Evolutionary conservation across 163 green algal species (phyloP).

Genomic region (Scenedesmus sp.): DNA sequence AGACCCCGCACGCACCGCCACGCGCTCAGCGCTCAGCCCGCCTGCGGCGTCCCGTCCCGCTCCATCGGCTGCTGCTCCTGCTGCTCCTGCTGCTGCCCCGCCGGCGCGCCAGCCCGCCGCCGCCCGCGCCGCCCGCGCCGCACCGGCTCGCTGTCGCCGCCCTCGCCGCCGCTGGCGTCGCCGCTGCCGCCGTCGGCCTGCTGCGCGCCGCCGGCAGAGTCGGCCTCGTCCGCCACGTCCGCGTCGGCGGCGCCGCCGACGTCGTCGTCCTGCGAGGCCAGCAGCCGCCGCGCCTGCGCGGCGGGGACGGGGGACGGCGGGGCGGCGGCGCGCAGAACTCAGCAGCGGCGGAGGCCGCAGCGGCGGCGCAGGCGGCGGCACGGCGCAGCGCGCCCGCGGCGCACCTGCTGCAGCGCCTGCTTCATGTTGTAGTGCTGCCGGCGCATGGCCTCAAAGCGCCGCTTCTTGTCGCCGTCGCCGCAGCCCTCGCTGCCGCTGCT

Average conservation of each 20-base stretch:
- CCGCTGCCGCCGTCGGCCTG: not conserved
- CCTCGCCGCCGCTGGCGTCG: not conserved
- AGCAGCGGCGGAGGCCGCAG: too few species aligned
- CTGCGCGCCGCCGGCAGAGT: conserved; percentile 11
- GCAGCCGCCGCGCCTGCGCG: conserved; percentile 18
- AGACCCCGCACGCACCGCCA: too few species aligned
- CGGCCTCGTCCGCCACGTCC: conserved; percentile 11
- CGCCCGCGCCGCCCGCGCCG: not conserved
- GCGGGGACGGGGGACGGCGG: too few species aligned
- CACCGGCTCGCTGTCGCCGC: not conserved
- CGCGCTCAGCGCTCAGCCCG: not conserved
- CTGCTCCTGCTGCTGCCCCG: conserved; percentile 24
- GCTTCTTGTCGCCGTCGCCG: conserved; percentile 58
- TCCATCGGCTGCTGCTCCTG: conserved; percentile 2
- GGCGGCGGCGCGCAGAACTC: too few species aligned
- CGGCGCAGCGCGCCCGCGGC: not conserved
- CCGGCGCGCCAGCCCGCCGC: not conserved
- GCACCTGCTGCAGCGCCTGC: conserved; percentile 48
- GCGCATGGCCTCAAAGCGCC: conserved; percentile 64
- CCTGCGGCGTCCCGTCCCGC: not conserved
- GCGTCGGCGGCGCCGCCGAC: not conserved
- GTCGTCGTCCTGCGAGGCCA: conserved; percentile 19
- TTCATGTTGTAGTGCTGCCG: conserved; percentile 77
- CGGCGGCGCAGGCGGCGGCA: too few species aligned
- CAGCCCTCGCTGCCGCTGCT: conserved; percentile 26